Evolutionary conservation across 1,284 basidiomycete genomes (phyloP), one percentile per base, ranked within the genome.

Genomic region (Trichosporon asahii): DNA sequence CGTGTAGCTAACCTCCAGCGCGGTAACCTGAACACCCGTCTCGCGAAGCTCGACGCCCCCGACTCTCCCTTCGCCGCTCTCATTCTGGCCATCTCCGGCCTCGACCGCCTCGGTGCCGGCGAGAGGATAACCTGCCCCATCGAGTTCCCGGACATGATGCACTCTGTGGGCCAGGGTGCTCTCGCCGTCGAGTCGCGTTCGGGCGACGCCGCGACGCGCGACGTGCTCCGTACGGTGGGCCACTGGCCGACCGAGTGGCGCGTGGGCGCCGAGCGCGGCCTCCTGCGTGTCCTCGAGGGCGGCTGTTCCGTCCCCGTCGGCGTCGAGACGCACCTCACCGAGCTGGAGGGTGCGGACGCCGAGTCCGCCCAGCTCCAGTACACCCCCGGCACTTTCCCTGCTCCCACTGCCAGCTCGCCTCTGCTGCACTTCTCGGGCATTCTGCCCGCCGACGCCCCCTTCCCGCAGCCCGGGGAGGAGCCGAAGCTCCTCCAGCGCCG

Each of bases 271-370:
- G 97, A 99, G 83, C 89, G 96, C 12, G 91, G 91, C 1, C 90
- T 93, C 81, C 86, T 99, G 73, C 87, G 90, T 44, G 90, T 92
- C 44, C 86, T 99, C 66, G 96, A 99, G 82, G 97, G 97, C 12
- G 97, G 95, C 31, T 99, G 97, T 83, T 95, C 92, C 71, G 94
- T 99, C 1, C 97, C 96, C 0, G 95, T 98, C n/a, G 95, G 96
- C 18, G 90, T 94, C 35, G 86, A 88, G 70, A 90, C 89, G 63
- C 81, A 80, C 66, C 70, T 83, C 21, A 68, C 74, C 65, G 74
- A 82, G 70, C 65, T 82, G 23, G 67, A 61, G 3, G 71, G 65
- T 3, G 65, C 37, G 3, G 71, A 65, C 33, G 66, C 31, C 8
- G 70, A 64, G 40, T 44, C n/a, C 3, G 44, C 53, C 18, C 67